Evolutionary conservation across 495 filamentous ascomycete genomes (phyloP), one percentile per base, ranked within the genome.

Genomic region (Podospora tetraspora): DNA sequence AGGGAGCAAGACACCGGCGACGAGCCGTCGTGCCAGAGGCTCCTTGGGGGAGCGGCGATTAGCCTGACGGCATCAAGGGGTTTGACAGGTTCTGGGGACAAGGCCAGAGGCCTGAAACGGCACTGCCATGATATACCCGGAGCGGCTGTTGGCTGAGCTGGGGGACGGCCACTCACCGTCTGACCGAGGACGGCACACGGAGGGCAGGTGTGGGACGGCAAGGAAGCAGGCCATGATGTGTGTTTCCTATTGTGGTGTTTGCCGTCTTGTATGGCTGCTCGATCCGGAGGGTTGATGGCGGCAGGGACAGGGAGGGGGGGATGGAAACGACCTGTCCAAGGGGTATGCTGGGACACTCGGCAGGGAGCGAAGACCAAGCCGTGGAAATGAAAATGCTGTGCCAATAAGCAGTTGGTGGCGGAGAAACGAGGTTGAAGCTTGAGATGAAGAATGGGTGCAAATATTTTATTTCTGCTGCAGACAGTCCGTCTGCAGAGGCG

Each of bases 101-200:
- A 32, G 30, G 0, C 30, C 56, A 34, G 67, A 19, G 5, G 19
- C n/a, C 43, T 73, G 72, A 71, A 73, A 73, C 69, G 23, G 56
- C 32, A 57, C 13, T 62, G 57, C 37, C 60, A 43, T 70, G 69
- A 67, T 68, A 75, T 78, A 75, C 68, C 74, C 76, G 73, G 72
- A 66, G 43, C 75, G 74, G 76, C 76, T 76, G 76, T 77, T 75
- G 71, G 64, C 60, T 23, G 61, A 19, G 57, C 59, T 32, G 63
- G 70, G 62, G 21, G 66, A 68, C 21, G 24, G 9, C 23, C 60
- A 32, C 60, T 34, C 58, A 27, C 60, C 60, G 60, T 62, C 25
- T 62, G 23, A 62, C 60, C 60, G 60, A 59, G 58, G 22, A 52
- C 43, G 43, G 43, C 43, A 52, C 43, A n/a, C 5, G 43, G 7